phyloP scores from a whole-genome alignment of 805 yeast species.

The Monosporozyma aquatica region DNA sequence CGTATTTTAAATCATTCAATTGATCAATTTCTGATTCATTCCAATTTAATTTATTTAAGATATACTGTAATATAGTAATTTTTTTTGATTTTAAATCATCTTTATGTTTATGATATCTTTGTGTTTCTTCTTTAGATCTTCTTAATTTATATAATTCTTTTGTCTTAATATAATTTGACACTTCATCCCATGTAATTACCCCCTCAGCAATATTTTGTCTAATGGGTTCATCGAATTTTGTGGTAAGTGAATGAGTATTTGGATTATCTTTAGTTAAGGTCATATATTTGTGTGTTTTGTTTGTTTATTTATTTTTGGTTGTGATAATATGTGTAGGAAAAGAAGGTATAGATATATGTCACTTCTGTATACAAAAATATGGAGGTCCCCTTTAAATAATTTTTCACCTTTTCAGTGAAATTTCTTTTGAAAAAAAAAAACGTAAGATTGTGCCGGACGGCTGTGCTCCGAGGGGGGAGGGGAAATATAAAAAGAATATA shows the following conservation, averaged over 20 bases:
- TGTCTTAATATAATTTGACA: slow-evolving; percentile 30
- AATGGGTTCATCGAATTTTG: slow-evolving; percentile 3
- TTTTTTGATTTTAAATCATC: slow-evolving; percentile 28
- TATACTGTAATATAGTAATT: slow-evolving; percentile 39
- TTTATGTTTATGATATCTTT: slow-evolving; percentile 41
- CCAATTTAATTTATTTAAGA: slow-evolving; percentile 49
- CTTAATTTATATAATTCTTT: slow-evolving; percentile 42
- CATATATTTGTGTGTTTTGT: too few species aligned
- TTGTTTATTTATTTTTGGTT: not conserved
- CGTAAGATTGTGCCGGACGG: too few species aligned
- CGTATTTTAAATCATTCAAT: slow-evolving; percentile 14
- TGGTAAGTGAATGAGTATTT: not conserved
- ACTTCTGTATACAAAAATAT: too few species aligned
- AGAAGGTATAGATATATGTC: too few species aligned
- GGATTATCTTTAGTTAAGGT: not conserved
- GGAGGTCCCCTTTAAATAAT: too few species aligned
- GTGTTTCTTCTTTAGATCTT: slow-evolving; percentile 38
- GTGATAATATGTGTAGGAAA: not conserved
- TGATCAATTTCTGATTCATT: slow-evolving; percentile 22
- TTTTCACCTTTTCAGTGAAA: too few species aligned
- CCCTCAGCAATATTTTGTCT: slow-evolving; percentile 2
- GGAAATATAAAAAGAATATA: too few species aligned
- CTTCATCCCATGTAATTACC: slow-evolving; percentile 38
- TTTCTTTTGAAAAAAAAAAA: too few species aligned
- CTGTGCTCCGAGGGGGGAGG: too few species aligned